phyloP scores from a whole-genome alignment of 2,329 filamentous ascomycete genomes.

The Aspergillus sp. region DNA sequence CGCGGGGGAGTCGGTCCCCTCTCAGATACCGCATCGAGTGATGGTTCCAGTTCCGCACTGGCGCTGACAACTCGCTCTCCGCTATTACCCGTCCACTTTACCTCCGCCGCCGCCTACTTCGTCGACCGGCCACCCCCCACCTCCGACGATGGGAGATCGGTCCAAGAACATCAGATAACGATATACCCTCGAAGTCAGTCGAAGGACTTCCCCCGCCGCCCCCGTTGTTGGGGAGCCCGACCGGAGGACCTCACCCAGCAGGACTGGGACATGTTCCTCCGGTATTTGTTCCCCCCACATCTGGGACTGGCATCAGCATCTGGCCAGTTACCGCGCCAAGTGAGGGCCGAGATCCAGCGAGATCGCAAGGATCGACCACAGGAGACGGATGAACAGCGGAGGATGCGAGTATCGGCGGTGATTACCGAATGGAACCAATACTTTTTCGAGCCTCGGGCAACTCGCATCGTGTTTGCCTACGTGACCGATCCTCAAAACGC shows the following conservation, averaged over 20 bases:
- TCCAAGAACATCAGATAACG: slow-evolving; percentile 38
- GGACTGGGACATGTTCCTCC: slow-evolving; percentile 46
- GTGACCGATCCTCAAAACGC: slow-evolving; percentile 32
- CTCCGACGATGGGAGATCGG: slow-evolving; percentile 23
- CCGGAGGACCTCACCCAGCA: slow-evolving; percentile 37
- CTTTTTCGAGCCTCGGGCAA: slow-evolving; percentile 41
- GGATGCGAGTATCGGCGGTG: slow-evolving; percentile 37
- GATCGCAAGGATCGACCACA: slow-evolving; percentile 44
- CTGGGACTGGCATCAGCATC: slow-evolving; percentile 38
- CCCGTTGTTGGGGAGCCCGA: slow-evolving; percentile 40
- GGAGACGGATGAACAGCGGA: slow-evolving; percentile 42
- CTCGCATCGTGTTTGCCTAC: slow-evolving; percentile 36
- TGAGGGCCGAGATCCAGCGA: slow-evolving; percentile 41
- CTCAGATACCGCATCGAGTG: slow-evolving; percentile 11
- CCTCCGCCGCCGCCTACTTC: slow-evolving; percentile 40
- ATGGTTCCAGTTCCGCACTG: slow-evolving; percentile 18
- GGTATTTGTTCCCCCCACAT: slow-evolving; percentile 42
- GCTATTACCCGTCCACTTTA: slow-evolving; percentile 31
- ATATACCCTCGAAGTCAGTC: slow-evolving; percentile 42
- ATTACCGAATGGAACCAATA: slow-evolving; percentile 45
- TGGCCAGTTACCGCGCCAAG: slow-evolving; percentile 35
- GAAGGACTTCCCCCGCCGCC: slow-evolving; percentile 43
- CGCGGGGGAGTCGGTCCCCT: slow-evolving; percentile 21
- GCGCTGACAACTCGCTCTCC: slow-evolving; percentile 12
- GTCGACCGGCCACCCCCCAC: slow-evolving; percentile 32